Evolutionary conservation across 129 eudicot genomes (phyloP).

Genomic region (Escallonia rubra): DNA sequence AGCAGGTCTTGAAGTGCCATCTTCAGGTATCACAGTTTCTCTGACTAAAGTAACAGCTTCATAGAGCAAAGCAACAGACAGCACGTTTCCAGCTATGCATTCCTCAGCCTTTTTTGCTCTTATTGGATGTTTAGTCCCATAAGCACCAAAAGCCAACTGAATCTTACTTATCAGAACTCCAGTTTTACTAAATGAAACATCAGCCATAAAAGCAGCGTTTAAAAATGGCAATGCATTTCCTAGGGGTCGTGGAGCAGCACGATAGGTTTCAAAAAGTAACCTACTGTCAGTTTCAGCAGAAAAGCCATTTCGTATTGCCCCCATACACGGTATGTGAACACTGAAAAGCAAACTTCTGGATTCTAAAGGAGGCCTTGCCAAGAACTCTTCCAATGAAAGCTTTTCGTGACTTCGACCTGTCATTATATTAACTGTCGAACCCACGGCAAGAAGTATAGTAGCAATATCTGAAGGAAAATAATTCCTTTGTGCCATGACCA

Average conservation of each 20-base stretch:
- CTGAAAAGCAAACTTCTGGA: slow-evolving; percentile 56
- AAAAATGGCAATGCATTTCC: slow-evolving; percentile 86
- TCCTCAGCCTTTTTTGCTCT: slow-evolving; percentile 63
- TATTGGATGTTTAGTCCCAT: slow-evolving; percentile 59
- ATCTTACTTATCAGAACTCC: slow-evolving; percentile 45
- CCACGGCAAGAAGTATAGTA: slow-evolving; percentile 73
- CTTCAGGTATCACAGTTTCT: slow-evolving; percentile 44
- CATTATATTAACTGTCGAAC: slow-evolving; percentile 48
- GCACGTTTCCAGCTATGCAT: slow-evolving; percentile 43
- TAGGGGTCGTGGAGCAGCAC: slow-evolving; percentile 90
- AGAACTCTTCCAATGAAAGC: slow-evolving; percentile 65
- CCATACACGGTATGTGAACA: slow-evolving; percentile 51
- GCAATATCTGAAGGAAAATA: slow-evolving; percentile 82
- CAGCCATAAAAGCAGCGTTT: slow-evolving; percentile 81
- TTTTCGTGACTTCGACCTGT: slow-evolving; percentile 32
- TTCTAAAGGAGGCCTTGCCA: slow-evolving; percentile 53
- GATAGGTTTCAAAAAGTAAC: slow-evolving; percentile 65
- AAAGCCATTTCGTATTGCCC: slow-evolving; percentile 25
- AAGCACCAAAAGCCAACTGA: slow-evolving; percentile 75
- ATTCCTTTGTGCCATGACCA: slow-evolving; percentile 79
- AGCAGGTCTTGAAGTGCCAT: slow-evolving; percentile 53
- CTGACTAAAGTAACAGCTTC: slow-evolving; percentile 54
- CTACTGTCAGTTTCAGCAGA: slow-evolving; percentile 21
- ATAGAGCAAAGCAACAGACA: slow-evolving; percentile 34
- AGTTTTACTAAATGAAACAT: slow-evolving; percentile 25